phyloP scores from a whole-genome alignment of 176 grass and related monocot species.

The Eragrostis nindensis region DNA sequence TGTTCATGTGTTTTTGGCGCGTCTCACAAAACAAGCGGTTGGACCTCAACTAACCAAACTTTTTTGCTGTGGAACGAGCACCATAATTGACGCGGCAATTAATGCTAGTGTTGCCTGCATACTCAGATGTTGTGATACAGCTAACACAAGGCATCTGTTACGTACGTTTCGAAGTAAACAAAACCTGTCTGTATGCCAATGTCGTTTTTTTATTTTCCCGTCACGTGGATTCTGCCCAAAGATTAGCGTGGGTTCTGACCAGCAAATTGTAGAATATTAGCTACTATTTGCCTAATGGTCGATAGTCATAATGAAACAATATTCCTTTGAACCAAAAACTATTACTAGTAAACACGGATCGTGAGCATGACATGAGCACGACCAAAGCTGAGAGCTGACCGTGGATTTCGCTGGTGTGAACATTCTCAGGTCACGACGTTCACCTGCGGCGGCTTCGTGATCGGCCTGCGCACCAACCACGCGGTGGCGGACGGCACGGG shows the following conservation, averaged over 20 bases:
- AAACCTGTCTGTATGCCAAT: background rate
- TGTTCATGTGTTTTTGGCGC: background rate
- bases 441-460: conserved; percentile 90
- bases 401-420: background rate
- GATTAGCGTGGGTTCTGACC: background rate
- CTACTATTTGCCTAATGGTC: background rate
- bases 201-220: background rate
- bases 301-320: background rate
- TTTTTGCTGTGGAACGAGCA: background rate
- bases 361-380: background rate
- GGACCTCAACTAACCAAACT: background rate
- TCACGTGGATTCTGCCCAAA: background rate
- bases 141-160: background rate
- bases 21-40: background rate
- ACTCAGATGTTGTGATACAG: background rate
- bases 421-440: conserved; percentile 71
- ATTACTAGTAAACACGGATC: background rate
- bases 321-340: background rate
- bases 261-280: background rate
- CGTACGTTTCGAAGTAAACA: background rate
- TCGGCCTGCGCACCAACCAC: conserved; percentile 92
- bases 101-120: background rate
- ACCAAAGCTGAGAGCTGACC: background rate
- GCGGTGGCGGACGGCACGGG: conserved; percentile 86
- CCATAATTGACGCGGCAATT: background rate